Base-by-base conservation (phyloP, 176 grass and related monocot species). In the Stipa capillata region DNA sequence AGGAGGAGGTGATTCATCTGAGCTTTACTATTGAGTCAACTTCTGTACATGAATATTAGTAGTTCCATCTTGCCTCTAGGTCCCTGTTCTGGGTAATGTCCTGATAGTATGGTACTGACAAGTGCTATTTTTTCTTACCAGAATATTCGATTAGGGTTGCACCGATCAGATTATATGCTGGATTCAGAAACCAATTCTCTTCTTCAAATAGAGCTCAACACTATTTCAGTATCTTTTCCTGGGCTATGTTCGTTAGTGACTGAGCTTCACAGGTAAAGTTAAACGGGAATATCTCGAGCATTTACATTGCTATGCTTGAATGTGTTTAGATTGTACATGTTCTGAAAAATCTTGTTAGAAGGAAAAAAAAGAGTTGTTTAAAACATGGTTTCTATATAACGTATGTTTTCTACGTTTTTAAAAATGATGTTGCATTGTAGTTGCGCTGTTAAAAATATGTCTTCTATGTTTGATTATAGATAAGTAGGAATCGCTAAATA, bases 171-270 rank as follows among this genome's bases (percentile, higher is more conserved):
- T 89, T 98, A 94, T 89, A 94, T 98, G 95, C 43, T 98, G 76
- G 92, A 97, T 89, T 85, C 85, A 60, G 92, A 90, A 82, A 98
- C 95, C 24, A 88, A 74, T 44, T 88, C 87, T 67, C 95, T 94
- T 92, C 85, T 94, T 83, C 92, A 98, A 90, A 90, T 98, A 77
- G 95, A 98, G 82, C 90, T 98, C 54, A 98, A 98, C 77, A 94
- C 95, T 23, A 94, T 98, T 87, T 94, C 92, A 69, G 69, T 88
- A 45, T 98, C 95, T 79, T 98, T 94, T 82, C 50, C 92, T 56
- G 95, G 95, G 36, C 95, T 98, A 87, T 86, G 95, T 67, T 87
- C 85, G 32, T 67, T 89, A 80, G 87, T 97, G 45, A 84, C 83
- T 45, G 87, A 92, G 73, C 95, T 98, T 88, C 92, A 94, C 78